Conservation (phyloP, 257 asterid species). For the Gentiana dahurica region DNA sequence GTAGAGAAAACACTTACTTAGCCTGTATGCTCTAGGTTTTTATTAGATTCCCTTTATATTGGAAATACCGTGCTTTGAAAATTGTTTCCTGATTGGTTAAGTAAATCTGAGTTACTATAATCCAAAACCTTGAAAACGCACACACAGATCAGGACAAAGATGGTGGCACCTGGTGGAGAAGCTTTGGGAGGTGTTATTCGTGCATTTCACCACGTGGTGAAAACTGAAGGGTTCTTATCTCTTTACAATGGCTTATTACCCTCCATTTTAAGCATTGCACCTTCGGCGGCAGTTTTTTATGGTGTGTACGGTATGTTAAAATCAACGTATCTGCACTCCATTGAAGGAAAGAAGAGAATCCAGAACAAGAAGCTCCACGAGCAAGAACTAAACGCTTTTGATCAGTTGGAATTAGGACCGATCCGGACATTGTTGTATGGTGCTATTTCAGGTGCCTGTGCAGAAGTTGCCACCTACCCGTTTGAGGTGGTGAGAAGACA, state of each 20-base stretch:
- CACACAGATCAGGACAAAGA: slow-evolving; percentile 52
- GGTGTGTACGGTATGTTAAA: slow-evolving; percentile 89
- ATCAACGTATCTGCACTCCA: slow-evolving; percentile 69
- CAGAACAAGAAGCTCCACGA: slow-evolving; percentile 48
- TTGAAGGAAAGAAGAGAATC: slow-evolving; percentile 73
- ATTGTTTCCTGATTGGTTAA: too few relatives aligned
- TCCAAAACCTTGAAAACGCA: too few relatives aligned
- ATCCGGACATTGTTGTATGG: slow-evolving; percentile 81
- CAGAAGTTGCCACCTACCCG: slow-evolving; percentile 93
- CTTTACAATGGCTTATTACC: slow-evolving; percentile 91
- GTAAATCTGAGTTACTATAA: too few relatives aligned
- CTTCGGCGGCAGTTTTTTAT: slow-evolving; percentile 95
- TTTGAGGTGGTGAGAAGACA: slow-evolving; percentile 94
- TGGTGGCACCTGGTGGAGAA: slow-evolving; percentile 98
- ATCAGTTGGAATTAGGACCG: slow-evolving; percentile 89
- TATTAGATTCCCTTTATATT: too few relatives aligned
- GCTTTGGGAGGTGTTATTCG: slow-evolving; percentile 83
- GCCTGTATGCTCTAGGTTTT: too few relatives aligned
- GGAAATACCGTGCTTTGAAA: too few relatives aligned
- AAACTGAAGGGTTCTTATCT: slow-evolving; percentile 82
- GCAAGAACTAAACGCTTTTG: slow-evolving; percentile 66
- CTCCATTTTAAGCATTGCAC: slow-evolving; percentile 92
- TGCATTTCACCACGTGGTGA: slow-evolving; percentile 76
- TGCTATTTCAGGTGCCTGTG: slow-evolving; percentile 96
- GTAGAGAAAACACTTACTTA: too few relatives aligned